Evolutionary conservation across 2,329 filamentous ascomycete genomes (phyloP), one percentile per base, ranked within the genome.

Genomic region (Paraphaeosphaeria sporulosa): DNA sequence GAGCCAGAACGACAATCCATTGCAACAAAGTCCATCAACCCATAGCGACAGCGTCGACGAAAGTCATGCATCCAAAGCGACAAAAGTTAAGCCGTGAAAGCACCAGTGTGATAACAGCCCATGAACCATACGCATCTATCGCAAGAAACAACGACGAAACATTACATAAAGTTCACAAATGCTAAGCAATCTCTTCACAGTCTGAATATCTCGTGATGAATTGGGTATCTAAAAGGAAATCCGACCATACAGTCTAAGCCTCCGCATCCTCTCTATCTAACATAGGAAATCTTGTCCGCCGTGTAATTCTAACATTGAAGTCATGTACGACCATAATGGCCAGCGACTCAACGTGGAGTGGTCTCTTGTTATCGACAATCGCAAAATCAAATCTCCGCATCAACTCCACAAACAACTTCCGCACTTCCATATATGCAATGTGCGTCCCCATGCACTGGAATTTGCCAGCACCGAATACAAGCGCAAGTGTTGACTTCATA

Each of bases 331-430:
- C 48, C 48, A 51, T 51, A 10, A 51, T 51, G 19, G 48, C 48
- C 8, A 51, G 30, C 48, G 48, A 51, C 48, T 51, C 48, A 21
- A 51, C 48, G 19, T 38, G 30, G 0, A 51, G n/a, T 5, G 48
- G 48, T 36, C 19, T 36, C 48, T 51, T 51, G 48, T 36, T 51
- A 55, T 76, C 67, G 15, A 67, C 67, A 44, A 77, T 52, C 13
- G 68, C 67, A 53, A 77, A 68, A 54, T 76, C 74, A 61, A 78
- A 78, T 30, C 71, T 58, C 32, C 71, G 64, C 44, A 74, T 60
- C 50, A 76, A 60, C 75, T 84, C 81, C 21, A 82, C 78, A 34
- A 80, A 71, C 2, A 76, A 64, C 64, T 79, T 79, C 56, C 78
- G 70, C n/a, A 79, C 67, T 66, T 79, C 76, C 38, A 79, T 69